Percentiles rank a stretch among this genome's conserved stretches.
Conservation (phyloP, 2,329 filamentous ascomycete species). For the Ophiostoma perfectum region DNA sequence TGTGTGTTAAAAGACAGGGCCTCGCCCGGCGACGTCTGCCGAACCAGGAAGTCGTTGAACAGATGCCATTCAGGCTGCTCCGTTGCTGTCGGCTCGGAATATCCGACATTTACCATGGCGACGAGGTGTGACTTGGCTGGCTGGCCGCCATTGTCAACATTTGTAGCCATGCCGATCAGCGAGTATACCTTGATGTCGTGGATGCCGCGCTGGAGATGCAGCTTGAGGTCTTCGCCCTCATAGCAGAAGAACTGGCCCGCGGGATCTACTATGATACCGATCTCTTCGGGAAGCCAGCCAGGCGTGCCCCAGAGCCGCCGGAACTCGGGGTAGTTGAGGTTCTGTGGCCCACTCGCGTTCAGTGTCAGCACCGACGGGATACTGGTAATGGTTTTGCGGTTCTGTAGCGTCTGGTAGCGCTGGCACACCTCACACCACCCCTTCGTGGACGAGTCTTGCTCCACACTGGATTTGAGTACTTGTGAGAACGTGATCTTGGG, state of each 20-base stretch:
- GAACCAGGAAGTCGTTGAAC: conserved; percentile 95
- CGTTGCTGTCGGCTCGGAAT: conserved; percentile 54
- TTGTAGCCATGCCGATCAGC: conserved; percentile 79
- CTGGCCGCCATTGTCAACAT: conserved; percentile 79
- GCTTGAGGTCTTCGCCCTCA: conserved; percentile 80
- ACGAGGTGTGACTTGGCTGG: conserved; percentile 81
- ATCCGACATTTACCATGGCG: conserved; percentile 76
- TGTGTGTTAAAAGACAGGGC: conserved; percentile 81
- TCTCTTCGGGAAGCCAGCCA: conserved; percentile 88
- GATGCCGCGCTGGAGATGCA: conserved; percentile 71
- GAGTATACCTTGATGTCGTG: conserved; percentile 86
- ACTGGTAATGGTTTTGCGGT: conserved; percentile 74
- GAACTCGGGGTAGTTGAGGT: conserved; percentile 62
- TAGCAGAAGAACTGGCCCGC: conserved; percentile 86
- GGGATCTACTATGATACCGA: conserved; percentile 83
- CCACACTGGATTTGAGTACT: conserved; percentile 85
- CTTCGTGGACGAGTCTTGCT: conserved; percentile 79
- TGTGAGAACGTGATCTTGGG: conserved; percentile 71
- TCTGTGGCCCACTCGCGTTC: conserved; percentile 57
- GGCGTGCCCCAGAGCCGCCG: conserved; percentile 81
- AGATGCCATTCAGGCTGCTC: conserved; percentile 72
- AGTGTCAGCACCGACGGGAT: conserved; percentile 84
- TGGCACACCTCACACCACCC: conserved; percentile 93
- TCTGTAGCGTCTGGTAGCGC: conserved; percentile 81
- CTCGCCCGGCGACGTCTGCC: conserved; percentile 66